Base-by-base conservation (phyloP, 108 stramenopile species). In the Mediolabrus comicus region DNA sequence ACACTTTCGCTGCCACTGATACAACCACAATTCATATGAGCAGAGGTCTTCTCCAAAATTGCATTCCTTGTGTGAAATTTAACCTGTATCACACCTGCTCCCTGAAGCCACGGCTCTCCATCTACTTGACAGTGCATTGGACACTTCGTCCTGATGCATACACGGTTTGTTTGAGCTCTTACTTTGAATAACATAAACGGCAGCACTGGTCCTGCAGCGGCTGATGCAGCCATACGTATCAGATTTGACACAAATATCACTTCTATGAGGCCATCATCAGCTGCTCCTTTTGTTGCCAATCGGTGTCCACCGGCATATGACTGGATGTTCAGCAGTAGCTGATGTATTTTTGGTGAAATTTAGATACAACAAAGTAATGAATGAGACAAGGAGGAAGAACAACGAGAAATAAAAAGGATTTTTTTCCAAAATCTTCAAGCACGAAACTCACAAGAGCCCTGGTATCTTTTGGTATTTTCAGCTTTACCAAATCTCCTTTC, bases 81-180 rank as follows among this genome's bases (percentile, higher is more conserved):
- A 1, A 82, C 49, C 33, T 78, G 65, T 26, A 82, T 69, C 17
- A 82, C 43, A 35, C 76, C 81, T 53, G 64, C 70, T 53, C 76
- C 72, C 69, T 90, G 87, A 19, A 80, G 51, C 88, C 88, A 90
- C 8, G 88, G 88, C 69, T 90, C 88, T 28, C 88, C 88, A 59
- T 90, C 88, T 1, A 90, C 86, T 64, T 90, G 88, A 69, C 81
- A 84, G 65, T 85, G 84, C 36, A 85, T 28, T 27, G 79, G 76
- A 19, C 64, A 65, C 52, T 22, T 59, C 16, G 78, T 81, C 52
- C 67, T 34, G 22, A 84, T 77, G 54, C 65, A 62, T 26, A 84
- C 67, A 36, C 71, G 59, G 53, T 76, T 71, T 22, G 83, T 68
- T 65, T 79, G 65, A 3, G 83, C 66, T 34, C 67, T 77, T 7